A percentile compares a stretch with the other conserved stretches of the same genome.
Evolutionary conservation across 345 rosid species (phyloP).

Genomic region (Boechera stricta): DNA sequence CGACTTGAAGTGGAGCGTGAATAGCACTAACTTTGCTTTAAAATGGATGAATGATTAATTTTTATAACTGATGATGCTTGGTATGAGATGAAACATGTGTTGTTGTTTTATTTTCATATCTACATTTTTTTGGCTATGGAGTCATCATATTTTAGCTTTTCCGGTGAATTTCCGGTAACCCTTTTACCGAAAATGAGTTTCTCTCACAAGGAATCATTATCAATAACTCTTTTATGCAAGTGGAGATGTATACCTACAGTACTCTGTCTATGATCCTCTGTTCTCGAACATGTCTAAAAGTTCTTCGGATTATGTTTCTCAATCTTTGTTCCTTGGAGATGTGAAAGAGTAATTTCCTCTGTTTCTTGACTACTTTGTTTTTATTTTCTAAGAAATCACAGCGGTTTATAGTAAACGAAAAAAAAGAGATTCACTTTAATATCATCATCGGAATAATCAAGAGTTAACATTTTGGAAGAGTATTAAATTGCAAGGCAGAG

Average conservation of each 20-base stretch:
- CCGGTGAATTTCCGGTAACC: not conserved
- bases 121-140: not conserved
- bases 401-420: not conserved
- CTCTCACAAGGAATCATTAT: not conserved
- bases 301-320: not conserved
- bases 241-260: not conserved
- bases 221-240: not conserved
- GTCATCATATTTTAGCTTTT: not conserved
- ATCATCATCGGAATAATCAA: no score
- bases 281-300: not conserved
- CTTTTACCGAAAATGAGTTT: not conserved
- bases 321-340: not conserved
- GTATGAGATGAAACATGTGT: constrained; percentile 22
- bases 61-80: not conserved
- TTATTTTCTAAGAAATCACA: no score
- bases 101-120: not conserved
- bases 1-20: constrained; percentile 51
- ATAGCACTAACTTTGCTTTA: constrained; percentile 52
- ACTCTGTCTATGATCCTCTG: not conserved
- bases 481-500: no score
- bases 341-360: not conserved
- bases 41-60: constrained; percentile 27
- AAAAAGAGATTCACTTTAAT: no score
- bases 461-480: no score
- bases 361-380: not conserved